Conservation (phyloP, 192 early-diverging fungal genomes). For the Linnemannia elongata region DNA sequence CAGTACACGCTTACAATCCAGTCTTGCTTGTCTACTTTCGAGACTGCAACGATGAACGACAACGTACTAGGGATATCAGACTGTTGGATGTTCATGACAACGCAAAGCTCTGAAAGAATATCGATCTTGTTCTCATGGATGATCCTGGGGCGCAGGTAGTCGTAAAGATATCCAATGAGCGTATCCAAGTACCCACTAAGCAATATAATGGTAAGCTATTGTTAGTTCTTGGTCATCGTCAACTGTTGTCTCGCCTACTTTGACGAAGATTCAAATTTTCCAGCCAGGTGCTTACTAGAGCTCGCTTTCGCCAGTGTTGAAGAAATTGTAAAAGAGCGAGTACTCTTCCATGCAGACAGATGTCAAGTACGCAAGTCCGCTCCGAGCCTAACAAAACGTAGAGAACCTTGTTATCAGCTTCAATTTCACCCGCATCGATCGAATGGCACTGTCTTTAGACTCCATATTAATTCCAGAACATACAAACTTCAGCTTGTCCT, state of each 20-base stretch:
- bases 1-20: constrained; percentile 3
- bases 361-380: constrained; percentile 89
- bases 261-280: background rate
- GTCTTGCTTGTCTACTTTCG: background rate
- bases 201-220: background rate
- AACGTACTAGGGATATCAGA: constrained; percentile 54
- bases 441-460: background rate
- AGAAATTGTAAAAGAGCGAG: constrained; percentile 84
- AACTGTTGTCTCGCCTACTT: background rate
- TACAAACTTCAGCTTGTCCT: constrained; percentile 71
- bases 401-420: background rate
- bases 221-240: background rate
- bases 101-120: constrained; percentile 85
- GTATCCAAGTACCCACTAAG: constrained; percentile 81
- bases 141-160: constrained; percentile 89
- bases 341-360: constrained; percentile 88
- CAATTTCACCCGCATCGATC: background rate
- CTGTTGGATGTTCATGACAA: constrained; percentile 74
- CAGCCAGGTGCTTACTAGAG: constrained; percentile 70
- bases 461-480: constrained; percentile 7
- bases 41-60: background rate
- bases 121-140: constrained; percentile 88
- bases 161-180: constrained; percentile 81
- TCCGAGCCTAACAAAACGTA: constrained; percentile 64
- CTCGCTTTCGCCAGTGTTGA: constrained; percentile 79